phyloP scores from a whole-genome alignment of 805 yeast species.

The Zygosaccharomyces lentus region DNA sequence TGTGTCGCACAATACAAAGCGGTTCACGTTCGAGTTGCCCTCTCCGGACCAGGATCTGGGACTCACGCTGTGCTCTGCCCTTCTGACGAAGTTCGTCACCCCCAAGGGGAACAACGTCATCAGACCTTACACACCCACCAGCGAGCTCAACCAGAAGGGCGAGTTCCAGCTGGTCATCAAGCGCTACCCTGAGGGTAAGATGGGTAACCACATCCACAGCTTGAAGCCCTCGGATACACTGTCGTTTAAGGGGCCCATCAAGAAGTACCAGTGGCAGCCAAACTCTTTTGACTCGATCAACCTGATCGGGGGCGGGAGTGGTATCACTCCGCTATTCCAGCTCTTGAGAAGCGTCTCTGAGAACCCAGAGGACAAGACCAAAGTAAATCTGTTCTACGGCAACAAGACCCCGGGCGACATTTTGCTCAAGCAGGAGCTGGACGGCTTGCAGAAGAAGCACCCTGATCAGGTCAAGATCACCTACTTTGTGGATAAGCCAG shows the following conservation, averaged over 20 bases:
- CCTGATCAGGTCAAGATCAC: conserved; percentile 74
- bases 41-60: conserved; percentile 67
- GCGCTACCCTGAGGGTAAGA: conserved; percentile 79
- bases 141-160: conserved; percentile 68
- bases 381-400: conserved; percentile 79
- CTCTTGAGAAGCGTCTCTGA: conserved; percentile 67
- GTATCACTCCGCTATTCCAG: conserved; percentile 95
- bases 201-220: conserved; percentile 65
- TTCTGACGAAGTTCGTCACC: conserved; percentile 76
- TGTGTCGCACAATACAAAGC: conserved; percentile 60
- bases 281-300: conserved; percentile 77
- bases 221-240: conserved; percentile 77
- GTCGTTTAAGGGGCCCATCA: conserved; percentile 89
- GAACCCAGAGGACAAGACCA: conserved; percentile 85
- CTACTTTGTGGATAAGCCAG: conserved; percentile 72
- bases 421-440: conserved; percentile 73
- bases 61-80: conserved; percentile 69
- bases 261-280: conserved; percentile 86
- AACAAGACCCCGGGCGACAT: conserved; percentile 74
- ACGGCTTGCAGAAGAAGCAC: conserved; percentile 46
- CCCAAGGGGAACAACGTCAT: conserved; percentile 82
- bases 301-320: conserved; percentile 93
- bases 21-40: conserved; percentile 67
- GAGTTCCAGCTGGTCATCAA: conserved; percentile 75
- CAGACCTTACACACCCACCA: conserved; percentile 86